These are phyloP conservation scores for Pichia membranifaciens DNA, from an alignment of 805 yeast species.

Conservation along the genomic window DNA sequence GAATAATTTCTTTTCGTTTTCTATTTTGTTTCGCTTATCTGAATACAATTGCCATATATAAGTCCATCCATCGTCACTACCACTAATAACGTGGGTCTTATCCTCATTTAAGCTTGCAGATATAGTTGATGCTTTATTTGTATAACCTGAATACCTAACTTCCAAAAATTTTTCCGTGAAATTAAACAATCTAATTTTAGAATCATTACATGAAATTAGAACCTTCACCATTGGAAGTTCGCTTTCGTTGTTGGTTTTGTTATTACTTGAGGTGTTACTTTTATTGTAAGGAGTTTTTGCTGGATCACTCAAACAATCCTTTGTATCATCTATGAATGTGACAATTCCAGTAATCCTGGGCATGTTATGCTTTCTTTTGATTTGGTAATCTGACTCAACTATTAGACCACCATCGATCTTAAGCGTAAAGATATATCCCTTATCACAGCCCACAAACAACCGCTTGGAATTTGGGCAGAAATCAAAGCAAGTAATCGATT, in stretches of 20 bases:
- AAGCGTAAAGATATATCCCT: slow-evolving; percentile 58
- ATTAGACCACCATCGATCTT: slow-evolving; percentile 52
- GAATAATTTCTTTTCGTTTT: slow-evolving; percentile 17
- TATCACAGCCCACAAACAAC: slow-evolving; percentile 70
- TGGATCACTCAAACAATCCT: background rate
- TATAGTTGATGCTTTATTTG: slow-evolving; percentile 66
- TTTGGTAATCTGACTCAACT: slow-evolving; percentile 37
- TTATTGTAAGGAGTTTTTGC: background rate
- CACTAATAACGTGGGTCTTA: slow-evolving; percentile 54
- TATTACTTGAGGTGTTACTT: slow-evolving; percentile 16
- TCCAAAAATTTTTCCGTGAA: slow-evolving; percentile 48
- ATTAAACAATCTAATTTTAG: slow-evolving; percentile 64
- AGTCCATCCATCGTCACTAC: slow-evolving; percentile 85
- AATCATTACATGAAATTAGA: slow-evolving; percentile 76
- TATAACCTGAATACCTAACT: slow-evolving; percentile 66
- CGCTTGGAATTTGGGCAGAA: slow-evolving; percentile 62
- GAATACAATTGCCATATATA: slow-evolving; percentile 58
- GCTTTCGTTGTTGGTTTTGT: slow-evolving; percentile 1
- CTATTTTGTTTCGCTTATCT: slow-evolving; percentile 16
- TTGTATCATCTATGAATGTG: slow-evolving; percentile 30
- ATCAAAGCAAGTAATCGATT: slow-evolving; percentile 67
- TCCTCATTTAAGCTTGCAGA: slow-evolving; percentile 60
- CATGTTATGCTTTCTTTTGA: slow-evolving; percentile 38
- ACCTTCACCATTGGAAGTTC: slow-evolving; percentile 25
- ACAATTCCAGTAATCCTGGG: slow-evolving; percentile 76